These are phyloP conservation scores for Microcyclospora tardicrescens DNA, from an alignment of 2,329 filamentous ascomycete species.

Conservation along the genomic window DNA sequence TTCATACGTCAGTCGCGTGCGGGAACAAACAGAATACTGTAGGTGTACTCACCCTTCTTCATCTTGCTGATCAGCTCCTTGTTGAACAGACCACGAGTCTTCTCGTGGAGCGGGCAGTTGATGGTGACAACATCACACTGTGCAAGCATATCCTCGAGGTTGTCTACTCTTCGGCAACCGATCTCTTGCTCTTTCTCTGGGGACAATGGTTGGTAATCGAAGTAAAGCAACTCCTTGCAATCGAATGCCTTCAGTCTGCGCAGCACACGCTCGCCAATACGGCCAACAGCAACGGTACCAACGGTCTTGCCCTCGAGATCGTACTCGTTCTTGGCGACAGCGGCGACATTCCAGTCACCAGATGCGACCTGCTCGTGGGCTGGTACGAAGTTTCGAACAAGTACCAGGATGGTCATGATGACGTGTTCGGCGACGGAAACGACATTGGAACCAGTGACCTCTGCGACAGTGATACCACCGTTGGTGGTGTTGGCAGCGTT, in stretches of 20 bases:
- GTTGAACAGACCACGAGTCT: slow-evolving; percentile 93
- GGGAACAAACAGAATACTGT: background rate
- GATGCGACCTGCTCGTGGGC: slow-evolving; percentile 84
- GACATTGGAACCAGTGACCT: slow-evolving; percentile 97
- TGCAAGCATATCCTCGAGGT: slow-evolving; percentile 80
- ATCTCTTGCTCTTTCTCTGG: slow-evolving; percentile 88
- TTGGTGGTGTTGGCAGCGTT: slow-evolving; percentile 97
- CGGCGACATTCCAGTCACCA: slow-evolving; percentile 93
- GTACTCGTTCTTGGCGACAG: slow-evolving; percentile 94
- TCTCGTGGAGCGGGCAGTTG: slow-evolving; percentile 98
- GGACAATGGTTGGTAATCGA: slow-evolving; percentile 90
- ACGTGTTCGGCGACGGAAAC: slow-evolving; percentile 98
- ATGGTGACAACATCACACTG: slow-evolving; percentile 98
- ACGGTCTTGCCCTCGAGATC: slow-evolving; percentile 97
- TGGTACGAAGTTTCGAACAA: slow-evolving; percentile 97
- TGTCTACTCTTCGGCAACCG: slow-evolving; percentile 78
- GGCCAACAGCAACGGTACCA: slow-evolving; percentile 91
- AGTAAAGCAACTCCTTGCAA: slow-evolving; percentile 99
- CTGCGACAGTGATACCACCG: slow-evolving; percentile 89
- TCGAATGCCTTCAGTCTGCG: slow-evolving; percentile 93
- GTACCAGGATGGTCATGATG: slow-evolving; percentile 92
- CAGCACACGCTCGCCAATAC: slow-evolving; percentile 95
- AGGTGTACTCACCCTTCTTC: slow-evolving; percentile 66
- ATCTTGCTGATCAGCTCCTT: slow-evolving; percentile 98
- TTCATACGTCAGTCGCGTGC: slow-evolving; percentile 4